phyloP scores from a whole-genome alignment of 306 rosid genomes.

The Rosa persica region DNA sequence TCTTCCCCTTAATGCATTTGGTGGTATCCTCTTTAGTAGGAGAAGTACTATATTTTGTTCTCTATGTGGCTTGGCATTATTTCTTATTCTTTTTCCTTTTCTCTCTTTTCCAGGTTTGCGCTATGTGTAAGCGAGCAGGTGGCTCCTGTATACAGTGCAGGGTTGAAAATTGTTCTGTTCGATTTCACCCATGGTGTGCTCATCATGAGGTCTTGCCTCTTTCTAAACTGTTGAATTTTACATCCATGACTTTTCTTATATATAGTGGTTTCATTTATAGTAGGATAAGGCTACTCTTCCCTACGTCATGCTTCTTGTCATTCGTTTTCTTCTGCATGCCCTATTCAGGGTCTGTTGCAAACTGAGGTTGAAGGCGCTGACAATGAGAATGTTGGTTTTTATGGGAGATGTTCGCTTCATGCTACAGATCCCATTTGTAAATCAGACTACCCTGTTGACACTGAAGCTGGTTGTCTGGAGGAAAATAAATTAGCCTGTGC shows the following conservation, averaged over 20 bases:
- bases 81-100: not conserved
- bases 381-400: constrained; percentile 56
- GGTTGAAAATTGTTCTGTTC: constrained; percentile 47
- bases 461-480: constrained; percentile 30
- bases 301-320: not conserved
- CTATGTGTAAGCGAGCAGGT: constrained; percentile 54
- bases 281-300: not conserved
- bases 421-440: constrained; percentile 34
- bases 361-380: constrained; percentile 60
- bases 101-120: constrained; percentile 45
- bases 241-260: constrained; percentile 3
- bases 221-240: not conserved
- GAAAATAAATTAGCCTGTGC: constrained; percentile 49
- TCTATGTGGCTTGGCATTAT: constrained; percentile 12
- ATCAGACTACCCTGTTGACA: constrained; percentile 29
- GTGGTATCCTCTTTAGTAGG: too few species aligned
- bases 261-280: not conserved
- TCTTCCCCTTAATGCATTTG: not conserved
- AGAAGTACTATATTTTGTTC: not conserved
- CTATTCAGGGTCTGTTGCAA: constrained; percentile 60
- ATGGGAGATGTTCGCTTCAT: constrained; percentile 63
- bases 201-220: constrained; percentile 53
- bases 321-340: not conserved
- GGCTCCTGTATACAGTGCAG: constrained; percentile 68
- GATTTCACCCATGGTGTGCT: constrained; percentile 81